Evolutionary conservation across 139 green algal genomes (phyloP), one percentile per base, ranked within the genome.

Genomic region (Desmodesmus armatus): DNA sequence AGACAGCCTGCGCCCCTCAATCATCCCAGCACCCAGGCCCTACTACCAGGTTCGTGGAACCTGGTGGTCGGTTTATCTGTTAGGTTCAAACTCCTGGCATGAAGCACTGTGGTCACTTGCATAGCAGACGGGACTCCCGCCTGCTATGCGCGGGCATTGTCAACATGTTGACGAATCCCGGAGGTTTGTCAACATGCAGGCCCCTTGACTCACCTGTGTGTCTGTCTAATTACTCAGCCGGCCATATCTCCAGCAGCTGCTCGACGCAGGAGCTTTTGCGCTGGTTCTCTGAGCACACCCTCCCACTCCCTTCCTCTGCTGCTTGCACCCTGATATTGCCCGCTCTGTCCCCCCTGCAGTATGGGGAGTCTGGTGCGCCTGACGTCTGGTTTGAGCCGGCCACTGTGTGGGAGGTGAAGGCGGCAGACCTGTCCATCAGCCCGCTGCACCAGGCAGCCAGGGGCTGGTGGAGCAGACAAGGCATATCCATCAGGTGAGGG

Each of bases 381-480:
- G 96, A 99, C 76, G 95, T 99, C 11, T 99, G 97, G 97, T 99
- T 99, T 86, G 94, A 98, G 21, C 62, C 96, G 41, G 85, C 91
- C 65, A 63, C 87, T 37, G 96, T 99, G 78, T 99, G 97, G 97
- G 97, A 99, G 92, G 94, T 99, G 37, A 99, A 99, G 91, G 95
- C 94, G 0, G 97, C 97, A 0, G 97, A 99, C 88, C 87, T 99
- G 84, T 98, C 94, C 66, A 97, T 99, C 80, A 96, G 87, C 49
- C 97, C 97, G 15, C 82, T 96, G 70, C 95, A 99, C 90, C 89
- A 93, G 82, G 97, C 97, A n/a, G 97, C 93, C 23, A 88, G 11
- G 96, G 97, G 5, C 82, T 96, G 83, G 92, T 96, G 35, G 96
- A 98, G 65, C 83, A 23, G 73, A 17, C 49, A 98, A 97, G 83